phyloP scores from a whole-genome alignment of 495 filamentous ascomycete genomes.

The Lophiotrema nucula region DNA sequence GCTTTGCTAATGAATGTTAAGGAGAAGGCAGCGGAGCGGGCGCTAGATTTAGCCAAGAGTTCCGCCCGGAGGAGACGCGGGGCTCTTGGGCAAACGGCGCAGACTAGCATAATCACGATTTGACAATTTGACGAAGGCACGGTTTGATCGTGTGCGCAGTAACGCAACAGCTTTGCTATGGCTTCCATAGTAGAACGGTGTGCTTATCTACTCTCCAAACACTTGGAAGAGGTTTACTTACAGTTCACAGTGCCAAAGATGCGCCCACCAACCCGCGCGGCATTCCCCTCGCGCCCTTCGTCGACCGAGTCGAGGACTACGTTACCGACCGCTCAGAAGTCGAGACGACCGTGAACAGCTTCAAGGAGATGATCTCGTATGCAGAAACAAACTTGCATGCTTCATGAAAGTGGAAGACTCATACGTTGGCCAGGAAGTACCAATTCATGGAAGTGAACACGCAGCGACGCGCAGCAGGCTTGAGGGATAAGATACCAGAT shows the following conservation, averaged over 20 bases:
- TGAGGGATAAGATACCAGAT: slow-evolving; percentile 94
- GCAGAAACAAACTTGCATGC: not conserved
- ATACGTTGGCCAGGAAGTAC: slow-evolving; percentile 67
- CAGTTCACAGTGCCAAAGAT: slow-evolving; percentile 45
- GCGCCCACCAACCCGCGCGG: slow-evolving; percentile 81
- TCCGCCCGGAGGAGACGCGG: too few species aligned
- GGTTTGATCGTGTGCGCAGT: not conserved
- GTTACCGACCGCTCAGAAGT: slow-evolving; percentile 83
- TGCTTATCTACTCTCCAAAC: not conserved
- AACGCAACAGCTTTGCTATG: slow-evolving; percentile 16
- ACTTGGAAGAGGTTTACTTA: not conserved
- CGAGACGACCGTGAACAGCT: slow-evolving; percentile 82
- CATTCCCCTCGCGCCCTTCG: slow-evolving; percentile 91
- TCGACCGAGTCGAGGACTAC: slow-evolving; percentile 95
- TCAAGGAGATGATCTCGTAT: slow-evolving; percentile 97
- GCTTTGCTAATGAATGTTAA: not conserved
- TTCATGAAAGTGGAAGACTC: not conserved
- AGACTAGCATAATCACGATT: slow-evolving; percentile 7
- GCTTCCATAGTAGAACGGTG: slow-evolving; percentile 17
- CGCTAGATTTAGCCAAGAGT: not conserved
- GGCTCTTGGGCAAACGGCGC: not conserved
- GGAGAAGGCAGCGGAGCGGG: not conserved
- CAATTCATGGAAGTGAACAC: slow-evolving; percentile 99
- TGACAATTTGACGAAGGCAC: not conserved
- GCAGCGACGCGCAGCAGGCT: slow-evolving; percentile 71